Conservation (phyloP, 2,329 filamentous ascomycete species). For the Mollisiaceae sp. region DNA sequence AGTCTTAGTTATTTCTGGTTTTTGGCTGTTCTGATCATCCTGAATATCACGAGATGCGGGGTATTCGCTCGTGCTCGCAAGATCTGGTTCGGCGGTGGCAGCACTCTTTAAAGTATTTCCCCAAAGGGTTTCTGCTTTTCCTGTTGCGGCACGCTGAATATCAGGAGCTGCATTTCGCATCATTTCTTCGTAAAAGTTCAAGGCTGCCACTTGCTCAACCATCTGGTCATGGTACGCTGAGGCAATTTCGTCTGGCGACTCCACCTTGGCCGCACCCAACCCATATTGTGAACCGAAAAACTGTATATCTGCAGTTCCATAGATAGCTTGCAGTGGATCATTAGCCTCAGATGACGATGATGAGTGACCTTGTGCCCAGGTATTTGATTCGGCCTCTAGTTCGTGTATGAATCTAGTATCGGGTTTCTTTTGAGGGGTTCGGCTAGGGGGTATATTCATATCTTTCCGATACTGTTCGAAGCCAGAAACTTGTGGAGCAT, state of each 20-base stretch:
- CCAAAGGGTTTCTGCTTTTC: conserved; percentile 1
- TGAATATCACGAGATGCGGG: background rate
- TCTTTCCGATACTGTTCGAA: background rate
- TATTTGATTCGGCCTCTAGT: background rate
- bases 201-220: background rate
- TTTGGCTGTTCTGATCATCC: background rate
- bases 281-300: conserved; percentile 8
- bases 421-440: background rate
- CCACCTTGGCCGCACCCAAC: background rate
- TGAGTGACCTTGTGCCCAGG: background rate
- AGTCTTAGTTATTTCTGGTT: background rate
- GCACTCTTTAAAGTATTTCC: background rate
- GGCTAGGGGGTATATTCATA: background rate
- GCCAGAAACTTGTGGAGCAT: background rate
- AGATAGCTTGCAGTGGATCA: background rate
- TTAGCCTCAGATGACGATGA: background rate
- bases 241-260: background rate
- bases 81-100: background rate
- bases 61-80: background rate
- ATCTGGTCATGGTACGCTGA: background rate
- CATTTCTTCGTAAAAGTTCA: conserved; percentile 6
- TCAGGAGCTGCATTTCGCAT: background rate
- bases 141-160: background rate
- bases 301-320: background rate
- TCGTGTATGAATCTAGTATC: background rate